These are phyloP conservation scores for Starmerella bacillaris DNA, from an alignment of 805 yeast genomes.

Conservation along the genomic window DNA sequence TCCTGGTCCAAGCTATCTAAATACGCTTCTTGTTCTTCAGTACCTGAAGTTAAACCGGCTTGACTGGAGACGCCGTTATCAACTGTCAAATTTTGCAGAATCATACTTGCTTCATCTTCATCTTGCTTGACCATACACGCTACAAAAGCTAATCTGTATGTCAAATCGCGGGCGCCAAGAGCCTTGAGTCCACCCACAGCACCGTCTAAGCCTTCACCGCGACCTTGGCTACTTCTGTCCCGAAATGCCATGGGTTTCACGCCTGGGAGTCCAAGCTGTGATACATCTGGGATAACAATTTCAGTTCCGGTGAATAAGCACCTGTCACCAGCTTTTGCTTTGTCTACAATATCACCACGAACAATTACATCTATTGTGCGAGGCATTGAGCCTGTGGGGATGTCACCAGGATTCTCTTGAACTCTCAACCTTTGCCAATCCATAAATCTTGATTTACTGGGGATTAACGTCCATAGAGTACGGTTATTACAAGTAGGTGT, in stretches of 20 bases:
- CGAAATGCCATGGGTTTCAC: slow-evolving; percentile 68
- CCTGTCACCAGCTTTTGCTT: slow-evolving; percentile 94
- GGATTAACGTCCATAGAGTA: slow-evolving; percentile 65
- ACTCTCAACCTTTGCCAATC: slow-evolving; percentile 96
- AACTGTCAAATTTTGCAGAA: slow-evolving; percentile 17
- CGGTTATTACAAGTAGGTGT: slow-evolving; percentile 77
- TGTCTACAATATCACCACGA: slow-evolving; percentile 85
- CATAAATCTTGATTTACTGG: slow-evolving; percentile 66
- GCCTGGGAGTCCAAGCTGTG: slow-evolving; percentile 90
- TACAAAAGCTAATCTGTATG: slow-evolving; percentile 76
- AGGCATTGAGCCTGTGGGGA: slow-evolving; percentile 98
- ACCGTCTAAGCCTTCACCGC: slow-evolving; percentile 53
- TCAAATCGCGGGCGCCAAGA: slow-evolving; percentile 85
- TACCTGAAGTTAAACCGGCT: slow-evolving; percentile 29
- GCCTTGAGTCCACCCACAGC: slow-evolving; percentile 81
- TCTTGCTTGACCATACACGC: slow-evolving; percentile 78
- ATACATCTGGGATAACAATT: slow-evolving; percentile 83
- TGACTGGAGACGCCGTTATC: too few relatives aligned
- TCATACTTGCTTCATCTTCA: slow-evolving; percentile 9
- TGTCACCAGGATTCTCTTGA: slow-evolving; percentile 90
- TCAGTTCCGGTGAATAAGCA: slow-evolving; percentile 87
- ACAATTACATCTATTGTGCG: slow-evolving; percentile 82
- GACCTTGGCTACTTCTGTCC: slow-evolving; percentile 39
- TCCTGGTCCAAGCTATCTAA: slow-evolving; percentile 59
- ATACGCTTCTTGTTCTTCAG: slow-evolving; percentile 63